Evolutionary conservation across 169 alveolate genomes (phyloP).

Genomic region (Plasmodium yoelii): DNA sequence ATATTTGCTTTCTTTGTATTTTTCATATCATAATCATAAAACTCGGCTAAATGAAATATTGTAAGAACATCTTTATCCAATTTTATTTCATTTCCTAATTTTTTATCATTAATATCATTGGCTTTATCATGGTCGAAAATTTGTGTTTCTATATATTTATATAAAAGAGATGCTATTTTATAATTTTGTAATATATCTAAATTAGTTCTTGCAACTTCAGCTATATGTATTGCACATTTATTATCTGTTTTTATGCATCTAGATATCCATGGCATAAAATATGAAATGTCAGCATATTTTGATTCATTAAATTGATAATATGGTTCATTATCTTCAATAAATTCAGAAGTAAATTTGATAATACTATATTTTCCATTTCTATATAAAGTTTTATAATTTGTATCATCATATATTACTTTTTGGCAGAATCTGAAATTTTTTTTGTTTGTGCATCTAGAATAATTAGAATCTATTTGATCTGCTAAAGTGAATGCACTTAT

Average conservation of each 20-base stretch:
- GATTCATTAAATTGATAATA: constrained; percentile 28
- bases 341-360: constrained; percentile 19
- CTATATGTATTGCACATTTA: constrained; percentile 25
- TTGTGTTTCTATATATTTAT: constrained; percentile 25
- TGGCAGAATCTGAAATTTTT: constrained; percentile 40
- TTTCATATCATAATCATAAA: constrained; percentile 41
- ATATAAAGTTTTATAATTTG: constrained; percentile 37
- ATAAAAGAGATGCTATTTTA: constrained; percentile 12
- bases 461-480: constrained; percentile 47
- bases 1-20: constrained; percentile 11
- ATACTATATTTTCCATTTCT: constrained; percentile 66
- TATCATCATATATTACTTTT: constrained; percentile 31
- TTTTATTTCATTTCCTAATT: background rate
- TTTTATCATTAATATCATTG: too few species aligned
- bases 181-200: constrained; percentile 34
- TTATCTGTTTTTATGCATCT: constrained; percentile 34
- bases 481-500: constrained; percentile 15
- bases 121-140: background rate
- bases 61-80: background rate
- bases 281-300: constrained; percentile 25
- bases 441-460: constrained; percentile 50
- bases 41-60: constrained; percentile 45
- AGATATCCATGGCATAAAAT: constrained; percentile 40
- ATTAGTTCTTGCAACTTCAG: constrained; percentile 40
- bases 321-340: constrained; percentile 32